phyloP scores from a whole-genome alignment of 1,284 basidiomycete genomes.

The Mycocalia duriaeana region DNA sequence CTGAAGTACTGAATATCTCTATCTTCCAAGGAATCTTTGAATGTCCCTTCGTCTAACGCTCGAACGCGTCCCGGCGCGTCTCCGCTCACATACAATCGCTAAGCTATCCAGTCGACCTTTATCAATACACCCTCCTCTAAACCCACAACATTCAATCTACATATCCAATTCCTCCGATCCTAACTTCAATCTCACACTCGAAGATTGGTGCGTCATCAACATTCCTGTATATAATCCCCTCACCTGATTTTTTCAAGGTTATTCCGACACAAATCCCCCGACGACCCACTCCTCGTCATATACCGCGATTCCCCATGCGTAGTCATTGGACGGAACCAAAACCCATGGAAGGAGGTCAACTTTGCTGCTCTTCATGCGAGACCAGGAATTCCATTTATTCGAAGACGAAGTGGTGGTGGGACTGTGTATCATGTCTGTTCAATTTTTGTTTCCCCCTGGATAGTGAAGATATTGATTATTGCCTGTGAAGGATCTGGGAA shows the following conservation, averaged over 20 bases:
- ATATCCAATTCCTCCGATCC: constrained; percentile 82
- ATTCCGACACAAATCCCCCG: constrained; percentile 67
- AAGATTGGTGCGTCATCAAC: constrained; percentile 75
- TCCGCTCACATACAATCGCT: too few species aligned
- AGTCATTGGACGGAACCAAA: constrained; percentile 95
- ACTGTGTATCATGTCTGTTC: constrained; percentile 90
- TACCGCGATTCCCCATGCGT: constrained; percentile 91
- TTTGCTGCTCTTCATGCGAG: constrained; percentile 24
- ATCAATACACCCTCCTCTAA: too few species aligned
- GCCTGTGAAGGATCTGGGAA: constrained; percentile 88
- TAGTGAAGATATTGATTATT: too few species aligned
- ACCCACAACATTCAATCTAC: constrained; percentile 55
- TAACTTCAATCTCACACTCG: constrained; percentile 90
- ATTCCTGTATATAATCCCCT: constrained; percentile 1
- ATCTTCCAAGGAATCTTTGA: too few species aligned
- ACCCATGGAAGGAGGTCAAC: constrained; percentile 97
- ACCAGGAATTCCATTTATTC: constrained; percentile 69
- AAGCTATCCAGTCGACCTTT: too few species aligned
- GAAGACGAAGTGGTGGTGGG: constrained; percentile 92
- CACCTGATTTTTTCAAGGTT: constrained; percentile 53
- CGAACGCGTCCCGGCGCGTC: too few species aligned
- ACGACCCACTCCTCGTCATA: constrained; percentile 75
- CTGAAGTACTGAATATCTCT: too few species aligned
- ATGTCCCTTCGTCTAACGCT: too few species aligned
- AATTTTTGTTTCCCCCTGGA: background rate